Evolutionary conservation across 345 rosid species (phyloP), one percentile per base, ranked within the genome.

Genomic region (Cardamine resedifolia): DNA sequence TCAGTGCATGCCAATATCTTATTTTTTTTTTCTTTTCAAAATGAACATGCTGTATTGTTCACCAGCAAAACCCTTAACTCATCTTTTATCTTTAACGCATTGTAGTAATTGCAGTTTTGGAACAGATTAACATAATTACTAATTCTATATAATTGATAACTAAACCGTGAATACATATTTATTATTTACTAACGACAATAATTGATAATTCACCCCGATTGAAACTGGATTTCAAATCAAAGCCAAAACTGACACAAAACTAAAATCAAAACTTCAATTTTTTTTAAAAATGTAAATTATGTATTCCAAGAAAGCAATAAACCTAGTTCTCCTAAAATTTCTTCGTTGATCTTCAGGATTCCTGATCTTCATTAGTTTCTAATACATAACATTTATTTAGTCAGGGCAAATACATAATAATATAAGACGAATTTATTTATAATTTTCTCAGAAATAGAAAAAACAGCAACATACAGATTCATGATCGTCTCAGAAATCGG

Each of bases 401-500:
- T 14, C 19, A 43, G 7, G 18, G 44, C 5, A n/a, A 38, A 43
- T n/a, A 43, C 19, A n/a, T n/a, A n/a, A 43, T 43, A 43, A n/a
- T 27, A 57, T 18, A 9, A 44, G 33, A 33, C 38, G 39, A 60
- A 18, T 36, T 16, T 49, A 14, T 12, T 56, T 18, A 9, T 21
- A 48, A 11, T 11, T 56, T 56, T 2, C n/a, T 11, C 14, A 9
- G 9, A 39, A 7, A 4, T 24, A 10, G 2, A 27, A 38, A 1
- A 3, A 61, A 15, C 3, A 18, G 27, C 5, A 38, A 34, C 34
- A 47, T 18, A 2, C 23, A 55, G 28, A 48, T 34, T 19, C 28
- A 19, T 6, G 30, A 34, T 28, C 61, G 15, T 19, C 15, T 86
- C 79, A 89, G 75, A 94, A 91, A 83, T 94, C 98, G 45, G 55